Evolutionary conservation across 345 rosid species (phyloP).

Genomic region (Eucalyptus microcorys): DNA sequence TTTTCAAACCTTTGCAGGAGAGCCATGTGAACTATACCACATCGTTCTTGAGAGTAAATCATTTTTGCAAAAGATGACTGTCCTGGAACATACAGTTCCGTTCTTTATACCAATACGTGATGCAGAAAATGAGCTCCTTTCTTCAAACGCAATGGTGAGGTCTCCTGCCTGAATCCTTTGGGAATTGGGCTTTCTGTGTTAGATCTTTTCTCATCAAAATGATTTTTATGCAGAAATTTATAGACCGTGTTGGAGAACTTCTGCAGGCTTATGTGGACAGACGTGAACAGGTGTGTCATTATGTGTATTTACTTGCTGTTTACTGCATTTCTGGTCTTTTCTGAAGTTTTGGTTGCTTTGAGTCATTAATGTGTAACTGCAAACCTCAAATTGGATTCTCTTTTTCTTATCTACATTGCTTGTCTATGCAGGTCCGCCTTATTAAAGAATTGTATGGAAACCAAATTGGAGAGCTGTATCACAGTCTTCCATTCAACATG

Average conservation of each 20-base stretch:
- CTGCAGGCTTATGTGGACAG: slow-evolving; percentile 91
- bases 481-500: slow-evolving; percentile 92
- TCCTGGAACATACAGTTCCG: slow-evolving; percentile 89
- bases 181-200: neutral
- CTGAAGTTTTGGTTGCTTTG: neutral
- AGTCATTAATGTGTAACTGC: neutral
- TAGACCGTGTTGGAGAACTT: slow-evolving; percentile 76
- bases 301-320: neutral
- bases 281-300: slow-evolving; percentile 70
- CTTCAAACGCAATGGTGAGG: slow-evolving; percentile 79
- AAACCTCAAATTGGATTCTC: neutral
- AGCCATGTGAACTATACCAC: slow-evolving; percentile 77
- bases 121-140: slow-evolving; percentile 84
- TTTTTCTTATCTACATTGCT: neutral
- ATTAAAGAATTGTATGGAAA: slow-evolving; percentile 89
- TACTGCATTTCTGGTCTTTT: neutral
- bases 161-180: slow-evolving; percentile 7
- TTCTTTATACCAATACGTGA: slow-evolving; percentile 87
- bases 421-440: slow-evolving; percentile 62
- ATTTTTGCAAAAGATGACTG: slow-evolving; percentile 90
- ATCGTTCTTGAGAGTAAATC: slow-evolving; percentile 91
- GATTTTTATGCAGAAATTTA: slow-evolving; percentile 63
- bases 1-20: slow-evolving; percentile 36
- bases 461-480: slow-evolving; percentile 82
- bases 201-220: neutral